Percentiles rank a stretch among this genome's conserved stretches.
phyloP scores from a whole-genome alignment of 306 rosid genomes.

The Trifolium pratense region DNA sequence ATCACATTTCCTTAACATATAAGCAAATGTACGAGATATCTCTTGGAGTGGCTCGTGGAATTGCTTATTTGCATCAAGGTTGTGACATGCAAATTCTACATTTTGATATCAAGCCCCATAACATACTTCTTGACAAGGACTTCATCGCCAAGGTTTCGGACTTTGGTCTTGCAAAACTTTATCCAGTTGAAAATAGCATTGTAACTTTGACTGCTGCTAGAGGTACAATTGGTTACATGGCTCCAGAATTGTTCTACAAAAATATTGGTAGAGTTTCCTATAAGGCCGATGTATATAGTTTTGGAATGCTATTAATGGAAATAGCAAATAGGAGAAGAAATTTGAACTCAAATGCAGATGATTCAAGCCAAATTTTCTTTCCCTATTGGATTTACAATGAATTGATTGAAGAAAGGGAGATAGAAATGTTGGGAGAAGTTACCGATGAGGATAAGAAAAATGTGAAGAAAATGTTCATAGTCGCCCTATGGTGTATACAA shows the following conservation, averaged over 20 bases:
- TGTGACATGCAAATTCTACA: constrained; percentile 29
- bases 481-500: not conserved
- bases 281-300: constrained; percentile 21
- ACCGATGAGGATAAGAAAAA: not conserved
- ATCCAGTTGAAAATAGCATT: constrained; percentile 11
- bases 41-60: constrained; percentile 5
- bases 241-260: constrained; percentile 26
- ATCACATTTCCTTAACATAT: not conserved
- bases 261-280: constrained; percentile 12
- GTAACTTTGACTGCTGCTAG: not conserved
- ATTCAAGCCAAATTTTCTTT: constrained; percentile 14
- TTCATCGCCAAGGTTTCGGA: not conserved
- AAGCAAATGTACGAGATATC: constrained; percentile 8
- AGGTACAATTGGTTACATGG: constrained; percentile 24
- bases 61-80: constrained; percentile 13
- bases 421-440: not conserved
- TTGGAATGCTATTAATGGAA: constrained; percentile 31
- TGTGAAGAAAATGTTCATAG: not conserved
- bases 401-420: not conserved
- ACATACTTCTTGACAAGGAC: constrained; percentile 1
- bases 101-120: constrained; percentile 25
- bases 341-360: not conserved
- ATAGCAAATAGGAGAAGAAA: constrained; percentile 8
- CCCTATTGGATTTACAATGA: constrained; percentile 19
- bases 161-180: constrained; percentile 25